Base-by-base conservation (phyloP, 768 basidiomycete species). In the Lentinula aciculospora region DNA sequence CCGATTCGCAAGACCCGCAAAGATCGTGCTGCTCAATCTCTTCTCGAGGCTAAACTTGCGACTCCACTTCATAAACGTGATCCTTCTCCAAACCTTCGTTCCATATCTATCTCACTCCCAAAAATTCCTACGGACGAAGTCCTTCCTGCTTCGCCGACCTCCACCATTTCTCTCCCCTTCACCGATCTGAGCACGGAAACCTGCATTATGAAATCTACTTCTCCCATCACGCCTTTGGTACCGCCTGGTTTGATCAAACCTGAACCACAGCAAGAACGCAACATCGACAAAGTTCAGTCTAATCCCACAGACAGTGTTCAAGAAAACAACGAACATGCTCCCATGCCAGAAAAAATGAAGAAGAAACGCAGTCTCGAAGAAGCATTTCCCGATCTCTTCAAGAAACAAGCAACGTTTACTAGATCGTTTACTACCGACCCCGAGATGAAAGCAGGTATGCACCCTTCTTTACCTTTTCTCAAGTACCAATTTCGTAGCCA, bases 361-460 rank as follows among this genome's bases (percentile, higher is more conserved):
- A 46, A n/a, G 34, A 57, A 57, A 21, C 44, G 56, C 17, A 57
- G 56, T n/a, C 44, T 57, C 8, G 29, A 46, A 19, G 56, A 47
- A 48, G 56, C 56, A 21, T 57, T 57, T 19, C 56, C 56, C 10
- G 46, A 57, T 2, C 46, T 57, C 27, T 36, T 57, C 19, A 37
- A 28, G 25, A 23, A 46, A 10, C 45, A 45, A 10, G 12, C 25
- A 15, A 48, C n/a, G 17, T 48, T 15, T 29, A 9, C 31, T 9
- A 13, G 56, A 13, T 57, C 56, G 21, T 37, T 57, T 25, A 3
- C 36, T 27, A 17, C n/a, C 21, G 51, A 40, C 4, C 19, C 7
- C 17, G 15, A 51, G 23, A 3, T 21, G 21, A 36, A 40, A 23
- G 10, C 4, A 15, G 40, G 54, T 44, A 45, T 40, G 28, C 27